Evolutionary conservation across 2,329 filamentous ascomycete species (phyloP), one percentile per base, ranked within the genome.

Genomic region (Clarireedia paspali): DNA sequence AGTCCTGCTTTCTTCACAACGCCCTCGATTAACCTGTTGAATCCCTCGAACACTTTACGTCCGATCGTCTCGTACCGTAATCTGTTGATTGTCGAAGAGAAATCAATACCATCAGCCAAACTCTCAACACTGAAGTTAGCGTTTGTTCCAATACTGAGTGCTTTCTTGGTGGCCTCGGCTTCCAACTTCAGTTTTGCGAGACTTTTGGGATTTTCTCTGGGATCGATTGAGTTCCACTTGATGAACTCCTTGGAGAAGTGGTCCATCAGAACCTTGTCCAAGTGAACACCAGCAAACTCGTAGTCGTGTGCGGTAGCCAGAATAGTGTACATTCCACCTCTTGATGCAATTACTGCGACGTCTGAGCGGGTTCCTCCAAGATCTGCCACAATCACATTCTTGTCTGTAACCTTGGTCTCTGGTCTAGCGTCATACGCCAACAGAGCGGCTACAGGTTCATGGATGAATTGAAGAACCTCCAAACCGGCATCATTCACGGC

Each of bases 231-330:
- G 76, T 97, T 83, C 81, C 95, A 96, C 83, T 99, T 97, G 69
- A 94, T 82, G 76, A 99, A 99, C 74, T 99, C 94, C 80, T 99
- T 99, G 66, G 92, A 88, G 66, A 97, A 96, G 78, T 96, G 87
- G 71, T 99, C 92, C 71, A 96, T 88, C 57, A 99, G 80, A 50
- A 92, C 87, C 71, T 94, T 82, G 76, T 99, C 94, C 56, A 99
- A 80, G 63, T 91, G 85, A 38, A 83, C 80, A 68, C 94, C 94
- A 56, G 89, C 85, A 64, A 92, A 88, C 69, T 97, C 91, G 74
- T 95, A 96, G 77, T 99, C 94, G 76, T 97, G 94, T 30, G 87
- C 84, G 12, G 92, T 95, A 20, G 94, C 91, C 57, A 99, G 80
- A 66, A 96, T 85, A 59, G 90, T 96, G 80, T 97, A 97, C 78